Conservation (phyloP, 2,329 filamentous ascomycete genomes). For the Nothopassalora personata region DNA sequence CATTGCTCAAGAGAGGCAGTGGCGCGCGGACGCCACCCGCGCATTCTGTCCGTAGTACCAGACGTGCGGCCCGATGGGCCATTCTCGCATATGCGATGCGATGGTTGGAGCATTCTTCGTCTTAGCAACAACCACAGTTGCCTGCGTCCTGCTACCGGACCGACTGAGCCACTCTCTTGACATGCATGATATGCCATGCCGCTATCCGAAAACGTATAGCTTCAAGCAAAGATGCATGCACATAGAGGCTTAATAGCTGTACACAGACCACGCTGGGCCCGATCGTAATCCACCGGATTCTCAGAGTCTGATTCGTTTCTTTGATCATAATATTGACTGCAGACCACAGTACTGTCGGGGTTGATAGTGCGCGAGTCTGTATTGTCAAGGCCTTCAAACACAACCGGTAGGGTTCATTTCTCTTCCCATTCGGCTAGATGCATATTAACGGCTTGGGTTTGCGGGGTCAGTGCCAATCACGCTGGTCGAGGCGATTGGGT, state of each 20-base stretch:
- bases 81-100: background rate
- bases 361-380: too few species aligned
- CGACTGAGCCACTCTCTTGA: background rate
- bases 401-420: too few species aligned
- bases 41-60: background rate
- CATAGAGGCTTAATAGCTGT: background rate
- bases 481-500: background rate
- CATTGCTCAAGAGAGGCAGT: background rate
- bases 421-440: background rate
- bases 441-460: background rate
- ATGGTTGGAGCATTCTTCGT: background rate
- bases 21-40: background rate
- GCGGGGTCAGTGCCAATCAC: background rate
- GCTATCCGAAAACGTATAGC: background rate
- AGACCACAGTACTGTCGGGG: too few species aligned
- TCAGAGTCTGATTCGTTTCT: too few species aligned
- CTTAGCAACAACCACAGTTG: conserved; percentile 5
- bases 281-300: too few species aligned
- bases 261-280: too few species aligned
- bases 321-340: too few species aligned
- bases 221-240: background rate
- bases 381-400: too few species aligned
- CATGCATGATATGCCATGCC: background rate
- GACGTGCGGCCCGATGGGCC: background rate
- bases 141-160: background rate